A percentile compares a stretch with the other conserved stretches of the same genome.
phyloP scores from a whole-genome alignment of 2,329 filamentous ascomycete genomes.

The Juglanconis sp. region DNA sequence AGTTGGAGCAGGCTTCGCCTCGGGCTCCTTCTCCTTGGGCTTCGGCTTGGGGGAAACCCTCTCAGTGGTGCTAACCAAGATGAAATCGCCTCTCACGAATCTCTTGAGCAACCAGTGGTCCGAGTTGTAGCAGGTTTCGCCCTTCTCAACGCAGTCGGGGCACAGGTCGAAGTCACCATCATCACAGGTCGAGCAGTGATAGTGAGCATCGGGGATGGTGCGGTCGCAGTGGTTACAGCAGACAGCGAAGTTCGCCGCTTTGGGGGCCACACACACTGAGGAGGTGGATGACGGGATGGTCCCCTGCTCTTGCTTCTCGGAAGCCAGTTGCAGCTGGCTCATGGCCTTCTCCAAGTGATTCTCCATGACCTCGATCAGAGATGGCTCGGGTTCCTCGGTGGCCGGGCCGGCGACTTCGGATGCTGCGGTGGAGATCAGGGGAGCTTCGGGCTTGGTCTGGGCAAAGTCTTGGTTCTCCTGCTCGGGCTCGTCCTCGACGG shows the following conservation, averaged over 20 bases:
- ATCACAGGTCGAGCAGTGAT: slow-evolving; percentile 92
- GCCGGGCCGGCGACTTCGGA: slow-evolving; percentile 1
- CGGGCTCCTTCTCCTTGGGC: slow-evolving; percentile 25
- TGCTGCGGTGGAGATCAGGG: slow-evolving; percentile 14
- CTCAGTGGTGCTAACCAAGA: slow-evolving; percentile 84
- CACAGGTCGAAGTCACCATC: slow-evolving; percentile 94
- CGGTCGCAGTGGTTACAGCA: slow-evolving; percentile 90
- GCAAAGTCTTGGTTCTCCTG: slow-evolving; percentile 9
- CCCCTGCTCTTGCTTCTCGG: slow-evolving; percentile 11
- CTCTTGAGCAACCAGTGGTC: slow-evolving; percentile 96
- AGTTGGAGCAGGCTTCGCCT: neutral
- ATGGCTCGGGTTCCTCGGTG: neutral
- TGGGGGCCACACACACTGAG: slow-evolving; percentile 8
- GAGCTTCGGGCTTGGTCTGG: slow-evolving; percentile 21
- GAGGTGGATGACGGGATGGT: neutral
- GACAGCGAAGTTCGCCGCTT: slow-evolving; percentile 64
- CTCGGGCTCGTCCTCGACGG: slow-evolving; percentile 17
- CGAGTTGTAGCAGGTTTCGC: slow-evolving; percentile 72
- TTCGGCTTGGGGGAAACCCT: slow-evolving; percentile 65
- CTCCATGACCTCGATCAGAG: neutral
- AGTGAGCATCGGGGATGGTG: slow-evolving; percentile 78
- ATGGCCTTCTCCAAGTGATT: slow-evolving; percentile 9
- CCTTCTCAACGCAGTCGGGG: slow-evolving; percentile 69
- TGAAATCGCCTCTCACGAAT: slow-evolving; percentile 70
- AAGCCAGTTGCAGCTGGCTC: slow-evolving; percentile 8